A percentile compares a stretch with the other conserved stretches of the same genome.
Evolutionary conservation across 306 rosid species (phyloP).

Genomic region (Begonia peltatifolia): DNA sequence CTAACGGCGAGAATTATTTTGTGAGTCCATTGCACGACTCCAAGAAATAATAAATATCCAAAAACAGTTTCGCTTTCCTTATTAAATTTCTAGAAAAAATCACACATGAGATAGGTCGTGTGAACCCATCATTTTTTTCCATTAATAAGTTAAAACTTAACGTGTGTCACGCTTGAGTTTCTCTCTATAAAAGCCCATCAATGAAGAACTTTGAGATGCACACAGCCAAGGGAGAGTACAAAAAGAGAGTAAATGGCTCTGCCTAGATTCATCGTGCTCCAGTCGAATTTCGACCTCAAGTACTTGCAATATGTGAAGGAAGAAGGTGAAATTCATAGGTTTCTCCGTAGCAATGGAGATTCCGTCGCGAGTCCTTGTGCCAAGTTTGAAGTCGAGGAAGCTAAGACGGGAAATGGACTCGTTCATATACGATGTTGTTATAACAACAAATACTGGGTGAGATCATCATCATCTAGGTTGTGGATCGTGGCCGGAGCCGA

Average conservation of each 20-base stretch:
- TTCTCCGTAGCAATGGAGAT: not conserved
- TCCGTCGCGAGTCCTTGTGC: not conserved
- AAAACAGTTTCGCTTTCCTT: too few species aligned
- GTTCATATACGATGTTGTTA: slow-evolving; percentile 12
- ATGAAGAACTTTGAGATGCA: too few species aligned
- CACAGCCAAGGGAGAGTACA: not conserved
- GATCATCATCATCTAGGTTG: not conserved
- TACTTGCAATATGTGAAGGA: not conserved
- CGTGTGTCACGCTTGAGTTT: too few species aligned
- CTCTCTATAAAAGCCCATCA: too few species aligned
- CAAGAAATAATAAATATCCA: too few species aligned
- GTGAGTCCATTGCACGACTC: too few species aligned
- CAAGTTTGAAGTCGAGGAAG: slow-evolving; percentile 5
- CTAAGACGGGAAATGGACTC: not conserved
- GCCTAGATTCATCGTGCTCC: slow-evolving; percentile 2
- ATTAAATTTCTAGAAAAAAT: too few species aligned
- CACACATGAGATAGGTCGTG: too few species aligned
- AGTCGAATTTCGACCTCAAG: slow-evolving; percentile 3
- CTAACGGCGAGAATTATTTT: too few species aligned
- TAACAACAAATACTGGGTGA: slow-evolving; percentile 16
- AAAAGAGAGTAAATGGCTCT: slow-evolving; percentile 2
- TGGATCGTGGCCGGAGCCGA: slow-evolving; percentile 6
- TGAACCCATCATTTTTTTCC: too few species aligned
- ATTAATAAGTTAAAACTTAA: too few species aligned
- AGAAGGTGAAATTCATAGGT: not conserved